Base-by-base conservation (phyloP, 2,329 filamentous ascomycete species). In the Xylariaceae sp. region DNA sequence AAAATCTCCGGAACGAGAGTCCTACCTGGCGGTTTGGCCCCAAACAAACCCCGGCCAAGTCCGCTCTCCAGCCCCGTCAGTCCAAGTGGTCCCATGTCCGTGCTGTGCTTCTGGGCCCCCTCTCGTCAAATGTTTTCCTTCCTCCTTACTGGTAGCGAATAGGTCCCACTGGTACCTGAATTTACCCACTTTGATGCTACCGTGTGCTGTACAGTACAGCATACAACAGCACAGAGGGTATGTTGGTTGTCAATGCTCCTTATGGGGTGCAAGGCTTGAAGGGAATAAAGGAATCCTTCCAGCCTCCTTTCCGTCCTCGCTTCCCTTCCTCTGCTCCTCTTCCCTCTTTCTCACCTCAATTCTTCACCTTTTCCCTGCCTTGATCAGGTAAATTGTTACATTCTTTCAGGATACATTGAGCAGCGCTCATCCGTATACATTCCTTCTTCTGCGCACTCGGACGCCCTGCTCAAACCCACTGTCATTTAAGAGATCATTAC, bases 361-460 rank as follows among this genome's bases (percentile, higher is more conserved):
- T 11, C n/a, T n/a, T n/a, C n/a, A n/a, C n/a, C n/a, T n/a, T n/a
- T 6, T 24, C 21, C 6, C 11, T 24, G 21, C 21, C 21, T 24
- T 29, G 34, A 32, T 36, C 40, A 36, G 36, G 43, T 35, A 41
- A 41, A 34, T 37, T 44, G 39, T 40, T 47, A 45, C 54, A 54
- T 59, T 59, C 54, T 43, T 60, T 59, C 50, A 40, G 30, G n/a
- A n/a, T n/a, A n/a, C n/a, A 47, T 36, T 44, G 57, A 60, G 57
- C 57, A 59, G 57, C 51, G 57, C 57, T 60, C 57, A 54, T n/a
- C 55, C 47, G 38, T 56, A 58, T 56, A 54, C 57, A 52, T 57
- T 60, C 57, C 46, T 59, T 60, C 44, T 41, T 24, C 11, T n/a
- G n/a, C n/a, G n/a, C n/a, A n/a, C 21, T 24, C 21, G 6, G 21